Conservation (phyloP, 2,329 filamentous ascomycete species). For the Pyrenophora tritici-repentis region DNA sequence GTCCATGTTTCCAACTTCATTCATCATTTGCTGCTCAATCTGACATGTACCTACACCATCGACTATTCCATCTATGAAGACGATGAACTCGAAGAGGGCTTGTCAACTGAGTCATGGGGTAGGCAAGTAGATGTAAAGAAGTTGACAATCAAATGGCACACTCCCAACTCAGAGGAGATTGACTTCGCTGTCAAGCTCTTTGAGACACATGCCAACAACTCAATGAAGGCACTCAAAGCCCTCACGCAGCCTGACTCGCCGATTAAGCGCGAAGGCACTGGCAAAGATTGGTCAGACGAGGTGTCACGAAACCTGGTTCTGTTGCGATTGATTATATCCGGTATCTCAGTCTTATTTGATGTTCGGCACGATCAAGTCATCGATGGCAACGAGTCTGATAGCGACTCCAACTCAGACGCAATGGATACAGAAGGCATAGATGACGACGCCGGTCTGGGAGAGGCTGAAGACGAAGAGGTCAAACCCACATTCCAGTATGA, state of each 20-base stretch:
- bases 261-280: slow-evolving; percentile 89
- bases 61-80: slow-evolving; percentile 88
- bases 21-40: slow-evolving; percentile 90
- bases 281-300: slow-evolving; percentile 99
- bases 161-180: slow-evolving; percentile 77
- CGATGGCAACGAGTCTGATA: slow-evolving; percentile 59
- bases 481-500: slow-evolving; percentile 87
- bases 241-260: slow-evolving; percentile 82
- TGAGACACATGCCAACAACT: slow-evolving; percentile 77
- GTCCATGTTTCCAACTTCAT: slow-evolving; percentile 98
- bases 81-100: slow-evolving; percentile 69
- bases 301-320: slow-evolving; percentile 88
- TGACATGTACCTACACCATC: slow-evolving; percentile 91
- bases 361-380: slow-evolving; percentile 54
- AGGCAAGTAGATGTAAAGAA: slow-evolving; percentile 73
- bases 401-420: slow-evolving; percentile 40
- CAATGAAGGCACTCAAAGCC: slow-evolving; percentile 73
- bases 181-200: slow-evolving; percentile 90
- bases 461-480: slow-evolving; percentile 78
- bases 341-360: slow-evolving; percentile 88
- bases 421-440: slow-evolving; percentile 55
- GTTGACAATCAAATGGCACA: slow-evolving; percentile 88
- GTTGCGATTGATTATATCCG: slow-evolving; percentile 85
- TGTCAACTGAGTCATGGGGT: slow-evolving; percentile 84
- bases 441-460: slow-evolving; percentile 61